These are phyloP conservation scores for Tylopilus sp. DNA, from an alignment of 768 basidiomycete species.

Conservation along the genomic window DNA sequence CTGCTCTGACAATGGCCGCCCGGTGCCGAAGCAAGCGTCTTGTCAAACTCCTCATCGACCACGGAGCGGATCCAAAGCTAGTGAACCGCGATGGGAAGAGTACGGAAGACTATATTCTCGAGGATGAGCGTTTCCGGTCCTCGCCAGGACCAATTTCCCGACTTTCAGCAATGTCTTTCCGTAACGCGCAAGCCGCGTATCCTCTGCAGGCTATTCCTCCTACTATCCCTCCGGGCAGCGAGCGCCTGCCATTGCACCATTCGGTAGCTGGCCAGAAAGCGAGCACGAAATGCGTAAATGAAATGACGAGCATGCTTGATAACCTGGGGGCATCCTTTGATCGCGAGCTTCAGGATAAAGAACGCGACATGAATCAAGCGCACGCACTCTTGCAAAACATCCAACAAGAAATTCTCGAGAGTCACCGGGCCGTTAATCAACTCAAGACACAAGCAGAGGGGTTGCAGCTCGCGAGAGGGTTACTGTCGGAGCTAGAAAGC, in stretches of 20 bases:
- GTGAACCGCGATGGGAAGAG: constrained; percentile 93
- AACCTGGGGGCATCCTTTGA: constrained; percentile 88
- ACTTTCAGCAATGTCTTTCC: constrained; percentile 63
- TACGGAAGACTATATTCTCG: constrained; percentile 97
- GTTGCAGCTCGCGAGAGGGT: constrained; percentile 55
- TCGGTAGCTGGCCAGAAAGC: constrained; percentile 84
- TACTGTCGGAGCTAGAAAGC: constrained; percentile 58
- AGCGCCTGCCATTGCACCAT: constrained; percentile 75
- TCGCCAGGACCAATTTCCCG: constrained; percentile 81
- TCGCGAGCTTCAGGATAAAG: constrained; percentile 86
- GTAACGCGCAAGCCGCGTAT: constrained; percentile 58
- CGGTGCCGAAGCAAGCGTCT: constrained; percentile 93
- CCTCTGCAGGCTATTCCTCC: constrained; percentile 43
- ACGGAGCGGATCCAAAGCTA: constrained; percentile 94
- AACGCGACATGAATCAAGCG: constrained; percentile 87
- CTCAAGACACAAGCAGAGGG: constrained; percentile 67
- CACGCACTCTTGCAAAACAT: constrained; percentile 83
- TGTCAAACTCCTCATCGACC: constrained; percentile 92
- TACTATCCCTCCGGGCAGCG: constrained; percentile 44
- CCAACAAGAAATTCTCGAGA: constrained; percentile 86
- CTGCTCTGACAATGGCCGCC: constrained; percentile 94
- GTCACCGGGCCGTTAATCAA: constrained; percentile 69
- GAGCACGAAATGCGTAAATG: constrained; percentile 78
- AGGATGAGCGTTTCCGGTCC: constrained; percentile 94
- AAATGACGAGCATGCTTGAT: constrained; percentile 83